Base-by-base conservation (phyloP, 305 asterid genomes). In the Striga hermonthica region DNA sequence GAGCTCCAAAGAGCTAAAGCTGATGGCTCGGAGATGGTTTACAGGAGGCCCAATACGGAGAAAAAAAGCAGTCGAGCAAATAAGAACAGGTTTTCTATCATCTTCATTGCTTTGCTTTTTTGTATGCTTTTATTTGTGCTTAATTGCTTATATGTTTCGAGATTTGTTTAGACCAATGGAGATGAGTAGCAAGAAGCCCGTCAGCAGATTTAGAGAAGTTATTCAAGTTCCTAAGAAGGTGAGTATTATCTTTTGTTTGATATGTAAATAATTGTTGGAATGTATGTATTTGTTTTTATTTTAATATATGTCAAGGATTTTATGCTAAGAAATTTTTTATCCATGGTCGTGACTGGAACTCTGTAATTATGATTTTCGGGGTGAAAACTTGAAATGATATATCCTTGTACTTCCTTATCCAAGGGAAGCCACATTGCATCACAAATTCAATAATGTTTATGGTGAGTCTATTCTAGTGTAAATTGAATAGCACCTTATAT, bases 201-300 rank as follows among this genome's bases (percentile, higher is more conserved):
- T 93, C 65, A 72, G 82, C 68, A 83, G 93, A 78, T 86, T 88
- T 57, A 82, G 93, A 69, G 95, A 90, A 78, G 81, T 86, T 65
- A 70, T 93, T 66, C 96, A 90, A 82, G 96, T 77, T 64, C 97
- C 97, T 59, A 93, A 90, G 77, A 85, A 70, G 90, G 91, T 83
- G 69, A 49, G 76, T 47, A 39, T 65, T 64, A 7, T 49, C 7
- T 3, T 50, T 28, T 53, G 4, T 37, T 8, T 15, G 48, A 31
- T 67, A 22, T 72, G 3, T 31, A 36, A 31, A 47, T 34, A 28
- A 35, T 45, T 64, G 5, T 11, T 22, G 13, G 48, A 47, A 41
- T 14, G 38, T 38, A 8, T 40, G 13, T 39, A 12, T 62, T 34
- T 6, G 12, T 36, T 40, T 62, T n/a, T 14, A 7, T 55, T 56